Conservation (phyloP, 306 rosid genomes). For the Abrus pulchellus region DNA sequence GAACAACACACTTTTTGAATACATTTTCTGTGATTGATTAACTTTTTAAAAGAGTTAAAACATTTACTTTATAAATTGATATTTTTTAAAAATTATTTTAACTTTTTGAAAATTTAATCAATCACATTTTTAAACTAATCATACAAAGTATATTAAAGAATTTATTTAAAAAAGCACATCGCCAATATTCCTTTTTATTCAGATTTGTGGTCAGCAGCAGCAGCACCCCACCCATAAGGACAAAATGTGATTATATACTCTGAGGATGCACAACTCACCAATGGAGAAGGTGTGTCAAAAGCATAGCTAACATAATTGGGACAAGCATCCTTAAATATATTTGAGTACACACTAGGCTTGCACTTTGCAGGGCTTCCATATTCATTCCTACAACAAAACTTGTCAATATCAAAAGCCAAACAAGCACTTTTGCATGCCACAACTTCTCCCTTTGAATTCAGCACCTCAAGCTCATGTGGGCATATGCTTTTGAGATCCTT, state of each 20-base stretch:
- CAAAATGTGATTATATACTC: constrained; percentile 77
- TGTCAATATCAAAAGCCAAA: constrained; percentile 75
- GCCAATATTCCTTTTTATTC: no score
- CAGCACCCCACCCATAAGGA: constrained; percentile 69
- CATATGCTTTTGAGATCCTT: constrained; percentile 66
- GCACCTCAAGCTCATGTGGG: constrained; percentile 69
- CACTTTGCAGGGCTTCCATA: constrained; percentile 74
- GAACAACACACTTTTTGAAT: no score
- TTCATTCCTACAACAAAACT: constrained; percentile 76
- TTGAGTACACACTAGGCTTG: constrained; percentile 76
- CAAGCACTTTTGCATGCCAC: constrained; percentile 95
- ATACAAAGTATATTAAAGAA: no score
- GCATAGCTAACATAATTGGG: constrained; percentile 83
- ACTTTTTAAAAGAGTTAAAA: no score
- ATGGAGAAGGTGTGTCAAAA: constrained; percentile 73
- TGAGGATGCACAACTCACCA: constrained; percentile 66
- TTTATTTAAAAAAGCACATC: no score
- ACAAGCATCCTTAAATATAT: constrained; percentile 81
- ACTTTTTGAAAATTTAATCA: no score
- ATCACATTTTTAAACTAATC: no score
- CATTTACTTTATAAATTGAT: no score
- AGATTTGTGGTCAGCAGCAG: constrained; percentile 36
- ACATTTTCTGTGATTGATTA: no score
- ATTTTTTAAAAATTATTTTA: no score
- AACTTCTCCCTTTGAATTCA: constrained; percentile 57